Evolutionary conservation across 2,329 filamentous ascomycete species (phyloP).

Genomic region (Knoxdaviesia capensis): DNA sequence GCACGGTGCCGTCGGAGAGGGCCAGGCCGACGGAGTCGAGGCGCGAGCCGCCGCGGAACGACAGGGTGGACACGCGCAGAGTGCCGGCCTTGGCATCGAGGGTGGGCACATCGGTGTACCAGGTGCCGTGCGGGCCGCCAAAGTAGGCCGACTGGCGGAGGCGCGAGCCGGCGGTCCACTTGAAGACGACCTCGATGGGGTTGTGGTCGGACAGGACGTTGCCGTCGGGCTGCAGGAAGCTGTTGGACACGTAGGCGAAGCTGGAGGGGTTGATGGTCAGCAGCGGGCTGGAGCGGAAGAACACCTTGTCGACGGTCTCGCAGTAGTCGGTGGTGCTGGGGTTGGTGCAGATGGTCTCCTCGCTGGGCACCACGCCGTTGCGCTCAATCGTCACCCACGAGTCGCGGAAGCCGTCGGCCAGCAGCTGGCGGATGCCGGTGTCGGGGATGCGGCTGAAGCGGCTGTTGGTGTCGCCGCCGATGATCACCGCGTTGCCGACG

Average conservation of each 20-base stretch:
- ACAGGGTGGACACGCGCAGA: slow-evolving; percentile 17
- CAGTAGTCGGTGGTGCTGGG: slow-evolving; percentile 32
- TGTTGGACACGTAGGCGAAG: slow-evolving; percentile 32
- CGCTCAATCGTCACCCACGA: slow-evolving; percentile 36
- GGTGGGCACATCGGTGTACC: slow-evolving; percentile 32
- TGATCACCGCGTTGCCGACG: slow-evolving; percentile 37
- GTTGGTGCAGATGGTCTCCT: slow-evolving; percentile 31
- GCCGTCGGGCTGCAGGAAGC: slow-evolving; percentile 36
- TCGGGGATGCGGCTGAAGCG: slow-evolving; percentile 38
- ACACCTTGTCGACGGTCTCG: slow-evolving; percentile 48
- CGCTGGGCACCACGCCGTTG: slow-evolving; percentile 22
- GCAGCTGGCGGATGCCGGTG: slow-evolving; percentile 30
- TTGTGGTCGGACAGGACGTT: slow-evolving; percentile 43
- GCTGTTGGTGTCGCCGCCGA: slow-evolving; percentile 46
- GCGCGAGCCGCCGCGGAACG: slow-evolving; percentile 24
- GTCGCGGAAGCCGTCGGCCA: slow-evolving; percentile 32
- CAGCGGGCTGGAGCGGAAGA: slow-evolving; percentile 32
- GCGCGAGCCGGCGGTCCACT: slow-evolving; percentile 16
- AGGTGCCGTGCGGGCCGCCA: slow-evolving; percentile 27
- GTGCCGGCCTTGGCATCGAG: slow-evolving; percentile 13
- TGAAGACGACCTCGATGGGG: slow-evolving; percentile 35
- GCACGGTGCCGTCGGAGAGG: slow-evolving; percentile 23
- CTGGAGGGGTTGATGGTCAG: slow-evolving; percentile 23
- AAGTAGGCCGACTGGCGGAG: slow-evolving; percentile 23
- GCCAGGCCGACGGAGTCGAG: slow-evolving; percentile 29